phyloP scores from a whole-genome alignment of 2,329 filamentous ascomycete species.

The Trichoderma semiorbis region DNA sequence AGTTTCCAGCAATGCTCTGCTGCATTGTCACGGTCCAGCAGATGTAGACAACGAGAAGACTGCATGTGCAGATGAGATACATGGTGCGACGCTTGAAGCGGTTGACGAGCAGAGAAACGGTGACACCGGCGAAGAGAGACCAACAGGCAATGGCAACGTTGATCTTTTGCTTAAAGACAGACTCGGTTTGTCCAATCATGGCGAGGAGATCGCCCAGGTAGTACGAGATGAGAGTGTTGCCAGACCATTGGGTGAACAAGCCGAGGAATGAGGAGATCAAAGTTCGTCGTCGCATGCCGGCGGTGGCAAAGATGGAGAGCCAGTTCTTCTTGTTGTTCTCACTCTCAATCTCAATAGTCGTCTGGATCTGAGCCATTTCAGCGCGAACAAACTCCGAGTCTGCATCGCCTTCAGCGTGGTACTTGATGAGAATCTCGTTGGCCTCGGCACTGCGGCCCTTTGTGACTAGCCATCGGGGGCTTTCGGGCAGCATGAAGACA shows the following conservation, averaged over 20 bases:
- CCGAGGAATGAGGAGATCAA: neutral
- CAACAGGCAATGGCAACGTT: conserved; percentile 11
- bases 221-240: conserved; percentile 6
- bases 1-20: neutral
- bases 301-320: neutral
- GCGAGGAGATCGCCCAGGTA: neutral
- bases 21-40: conserved; percentile 4
- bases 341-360: neutral
- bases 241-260: conserved; percentile 3
- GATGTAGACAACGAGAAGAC: conserved; percentile 3
- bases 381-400: conserved; percentile 14
- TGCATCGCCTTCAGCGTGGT: conserved; percentile 5
- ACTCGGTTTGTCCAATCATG: conserved; percentile 4
- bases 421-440: conserved; percentile 3
- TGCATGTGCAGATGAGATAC: neutral
- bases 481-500: conserved; percentile 14
- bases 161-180: conserved; percentile 4
- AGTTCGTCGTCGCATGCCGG: neutral
- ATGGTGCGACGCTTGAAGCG: conserved; percentile 4
- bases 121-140: neutral
- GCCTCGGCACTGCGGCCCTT: conserved; percentile 11
- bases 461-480: conserved; percentile 10
- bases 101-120: neutral
- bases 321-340: neutral
- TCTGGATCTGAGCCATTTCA: conserved; percentile 8